phyloP scores from a whole-genome alignment of 768 basidiomycete genomes.

The Piloderma croceum region DNA sequence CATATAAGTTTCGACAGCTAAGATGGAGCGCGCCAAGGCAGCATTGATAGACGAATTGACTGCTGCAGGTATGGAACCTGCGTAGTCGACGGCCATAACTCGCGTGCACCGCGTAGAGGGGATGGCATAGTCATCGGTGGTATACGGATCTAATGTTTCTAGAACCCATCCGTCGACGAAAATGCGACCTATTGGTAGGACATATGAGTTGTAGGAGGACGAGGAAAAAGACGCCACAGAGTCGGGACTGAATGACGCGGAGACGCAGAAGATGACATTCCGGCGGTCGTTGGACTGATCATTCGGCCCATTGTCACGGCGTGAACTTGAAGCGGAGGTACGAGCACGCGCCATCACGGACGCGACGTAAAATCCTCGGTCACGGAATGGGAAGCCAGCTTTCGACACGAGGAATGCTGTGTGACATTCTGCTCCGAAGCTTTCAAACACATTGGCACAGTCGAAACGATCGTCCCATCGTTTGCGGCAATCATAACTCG shows the following conservation, averaged over 20 bases:
- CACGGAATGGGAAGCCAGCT: conserved; percentile 85
- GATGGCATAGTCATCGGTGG: conserved; percentile 88
- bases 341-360: conserved; percentile 63
- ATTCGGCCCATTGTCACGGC: conserved; percentile 36
- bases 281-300: conserved; percentile 36
- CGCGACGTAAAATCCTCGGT: conserved; percentile 80
- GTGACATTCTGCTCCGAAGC: conserved; percentile 67
- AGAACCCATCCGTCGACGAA: conserved; percentile 93
- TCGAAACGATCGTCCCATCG: conserved; percentile 87
- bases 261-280: conserved; percentile 75
- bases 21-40: conserved; percentile 63
- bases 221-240: conserved; percentile 49
- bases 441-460: conserved; percentile 61
- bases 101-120: conserved; percentile 88
- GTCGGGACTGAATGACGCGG: conserved; percentile 74
- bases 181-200: conserved; percentile 71
- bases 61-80: conserved; percentile 77
- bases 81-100: conserved; percentile 80
- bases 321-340: conserved; percentile 31
- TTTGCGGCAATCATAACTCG: conserved; percentile 64
- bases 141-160: conserved; percentile 94
- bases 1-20: conserved; percentile 69
- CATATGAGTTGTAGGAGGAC: conserved; percentile 70
- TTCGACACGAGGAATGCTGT: conserved; percentile 71
- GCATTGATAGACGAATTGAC: conserved; percentile 84